Evolutionary conservation across 768 basidiomycete genomes (phyloP).

Genomic region (Lactarius quietus): DNA sequence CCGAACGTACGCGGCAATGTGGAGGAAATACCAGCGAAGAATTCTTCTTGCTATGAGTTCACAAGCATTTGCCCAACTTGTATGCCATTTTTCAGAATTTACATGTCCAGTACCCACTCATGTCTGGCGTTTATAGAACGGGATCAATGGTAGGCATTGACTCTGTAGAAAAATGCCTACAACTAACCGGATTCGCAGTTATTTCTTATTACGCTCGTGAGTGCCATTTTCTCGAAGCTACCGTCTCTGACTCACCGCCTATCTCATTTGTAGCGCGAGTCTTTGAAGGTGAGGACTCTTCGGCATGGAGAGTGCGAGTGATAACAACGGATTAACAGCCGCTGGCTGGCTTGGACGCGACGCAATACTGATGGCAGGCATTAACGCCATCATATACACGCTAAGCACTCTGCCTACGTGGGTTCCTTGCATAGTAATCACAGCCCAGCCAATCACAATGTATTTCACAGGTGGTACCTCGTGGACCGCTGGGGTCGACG

Average conservation of each 20-base stretch:
- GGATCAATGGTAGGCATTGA: slow-evolving; percentile 72
- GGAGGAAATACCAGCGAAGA: slow-evolving; percentile 80
- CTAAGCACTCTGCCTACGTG: slow-evolving; percentile 81
- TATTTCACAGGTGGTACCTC: slow-evolving; percentile 73
- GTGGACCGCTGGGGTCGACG: slow-evolving; percentile 91
- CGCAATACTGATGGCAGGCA: slow-evolving; percentile 93
- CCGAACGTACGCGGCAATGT: slow-evolving; percentile 77
- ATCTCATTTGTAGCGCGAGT: slow-evolving; percentile 58
- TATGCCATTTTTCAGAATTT: slow-evolving; percentile 38
- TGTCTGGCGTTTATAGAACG: slow-evolving; percentile 54
- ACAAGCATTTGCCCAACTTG: slow-evolving; percentile 93
- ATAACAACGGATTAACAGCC: slow-evolving; percentile 45
- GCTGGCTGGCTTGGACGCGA: slow-evolving; percentile 95
- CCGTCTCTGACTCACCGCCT: slow-evolving; percentile 14
- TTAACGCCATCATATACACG: slow-evolving; percentile 81
- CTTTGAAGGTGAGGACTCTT: slow-evolving; percentile 67
- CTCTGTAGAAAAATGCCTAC: slow-evolving; percentile 8
- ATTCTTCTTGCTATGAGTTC: slow-evolving; percentile 94
- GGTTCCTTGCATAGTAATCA: slow-evolving; percentile 31
- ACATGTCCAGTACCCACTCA: background rate
- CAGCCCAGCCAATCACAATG: slow-evolving; percentile 15
- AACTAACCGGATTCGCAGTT: slow-evolving; percentile 43
- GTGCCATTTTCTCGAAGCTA: slow-evolving; percentile 31
- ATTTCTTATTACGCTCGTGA: slow-evolving; percentile 93
- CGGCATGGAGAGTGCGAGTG: background rate